Conservation (phyloP, 768 basidiomycete species). For the Phylloporus sp. region DNA sequence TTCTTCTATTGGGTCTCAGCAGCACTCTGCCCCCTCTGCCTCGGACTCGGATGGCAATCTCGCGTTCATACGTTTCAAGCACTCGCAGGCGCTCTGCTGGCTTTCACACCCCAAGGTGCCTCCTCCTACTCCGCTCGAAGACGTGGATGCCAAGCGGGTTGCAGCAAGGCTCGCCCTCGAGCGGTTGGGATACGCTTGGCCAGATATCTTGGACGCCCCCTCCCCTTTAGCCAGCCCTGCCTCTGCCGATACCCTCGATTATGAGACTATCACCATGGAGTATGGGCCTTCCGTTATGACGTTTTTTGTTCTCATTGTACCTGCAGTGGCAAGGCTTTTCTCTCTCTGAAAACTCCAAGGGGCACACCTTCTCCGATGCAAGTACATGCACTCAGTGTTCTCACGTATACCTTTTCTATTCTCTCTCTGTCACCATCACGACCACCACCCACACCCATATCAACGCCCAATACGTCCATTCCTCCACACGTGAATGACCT, state of each 20-base stretch:
- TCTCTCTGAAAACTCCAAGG: constrained; percentile 44
- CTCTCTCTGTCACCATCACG: constrained; percentile 49
- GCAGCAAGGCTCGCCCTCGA: constrained; percentile 28
- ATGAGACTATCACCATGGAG: constrained; percentile 24
- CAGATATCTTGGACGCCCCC: constrained; percentile 36
- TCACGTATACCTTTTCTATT: constrained; percentile 44
- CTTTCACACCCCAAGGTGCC: constrained; percentile 21
- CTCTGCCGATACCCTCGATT: constrained; percentile 28
- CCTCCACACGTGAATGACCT: constrained; percentile 55
- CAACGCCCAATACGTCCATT: constrained; percentile 26
- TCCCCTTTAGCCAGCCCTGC: constrained; percentile 22
- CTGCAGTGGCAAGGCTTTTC: constrained; percentile 38
- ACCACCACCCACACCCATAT: constrained; percentile 25
- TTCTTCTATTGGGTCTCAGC: neutral
- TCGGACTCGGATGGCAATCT: constrained; percentile 4
- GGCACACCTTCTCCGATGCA: constrained; percentile 54
- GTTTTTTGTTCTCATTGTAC: constrained; percentile 2
- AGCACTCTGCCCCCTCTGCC: neutral
- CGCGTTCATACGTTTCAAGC: constrained; percentile 21
- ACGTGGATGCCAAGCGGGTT: constrained; percentile 12
- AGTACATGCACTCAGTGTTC: constrained; percentile 43
- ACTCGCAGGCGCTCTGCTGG: constrained; percentile 23
- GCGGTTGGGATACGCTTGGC: constrained; percentile 39
- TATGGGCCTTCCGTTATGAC: constrained; percentile 6
- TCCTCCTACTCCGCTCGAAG: constrained; percentile 9